These are phyloP conservation scores for Rhododendron simsii DNA, from an alignment of 148 eudicot genomes.

Conservation along the genomic window DNA sequence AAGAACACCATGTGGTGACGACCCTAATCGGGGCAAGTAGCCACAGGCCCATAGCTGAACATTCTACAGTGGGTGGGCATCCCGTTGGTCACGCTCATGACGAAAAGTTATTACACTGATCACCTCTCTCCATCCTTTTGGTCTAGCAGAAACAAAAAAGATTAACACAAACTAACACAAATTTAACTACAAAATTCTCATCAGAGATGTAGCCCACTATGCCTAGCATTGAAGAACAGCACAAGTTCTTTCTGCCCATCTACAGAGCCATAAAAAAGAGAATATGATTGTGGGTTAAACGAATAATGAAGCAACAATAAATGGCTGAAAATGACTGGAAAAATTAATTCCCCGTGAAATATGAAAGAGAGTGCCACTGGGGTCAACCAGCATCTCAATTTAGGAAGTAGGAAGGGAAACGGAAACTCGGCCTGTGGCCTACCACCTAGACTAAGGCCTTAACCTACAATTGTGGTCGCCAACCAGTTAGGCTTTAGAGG, in stretches of 20 bases:
- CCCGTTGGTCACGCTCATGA: too few species aligned
- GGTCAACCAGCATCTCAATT: not conserved
- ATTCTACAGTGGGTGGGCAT: not conserved
- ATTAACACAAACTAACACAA: not conserved
- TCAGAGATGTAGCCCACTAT: not conserved
- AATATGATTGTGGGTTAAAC: not conserved
- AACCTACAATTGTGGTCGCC: not conserved
- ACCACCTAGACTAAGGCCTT: not conserved
- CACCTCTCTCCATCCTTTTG: too few species aligned
- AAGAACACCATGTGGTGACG: too few species aligned
- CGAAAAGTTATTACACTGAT: too few species aligned
- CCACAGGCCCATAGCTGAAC: not conserved
- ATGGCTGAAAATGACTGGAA: not conserved
- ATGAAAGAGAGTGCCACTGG: not conserved
- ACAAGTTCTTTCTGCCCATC: not conserved
- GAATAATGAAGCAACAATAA: not conserved
- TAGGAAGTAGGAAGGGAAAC: not conserved
- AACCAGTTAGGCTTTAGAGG: not conserved
- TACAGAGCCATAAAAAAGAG: not conserved
- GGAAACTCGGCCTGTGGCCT: not conserved
- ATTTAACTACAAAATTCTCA: not conserved
- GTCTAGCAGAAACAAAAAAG: not conserved
- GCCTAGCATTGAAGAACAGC: not conserved
- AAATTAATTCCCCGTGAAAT: not conserved
- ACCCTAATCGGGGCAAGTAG: too few species aligned